Percentiles rank a stretch among this genome's conserved stretches.
phyloP scores from a whole-genome alignment of 1,139 yeast genomes.

The Pichia sp. region DNA sequence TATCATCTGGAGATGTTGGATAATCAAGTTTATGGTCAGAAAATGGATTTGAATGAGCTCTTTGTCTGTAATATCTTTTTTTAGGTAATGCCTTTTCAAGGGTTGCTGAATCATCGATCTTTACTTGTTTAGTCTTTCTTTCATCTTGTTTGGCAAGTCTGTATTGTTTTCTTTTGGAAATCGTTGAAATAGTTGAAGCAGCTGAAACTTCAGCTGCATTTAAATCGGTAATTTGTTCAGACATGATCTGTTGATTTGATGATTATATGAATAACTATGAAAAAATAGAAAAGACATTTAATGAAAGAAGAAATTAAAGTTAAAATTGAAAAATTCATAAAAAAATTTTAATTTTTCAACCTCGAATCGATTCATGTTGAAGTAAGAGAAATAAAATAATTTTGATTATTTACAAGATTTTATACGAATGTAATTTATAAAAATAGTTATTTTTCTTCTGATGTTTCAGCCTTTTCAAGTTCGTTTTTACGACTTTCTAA shows the following conservation, averaged over 20 bases:
- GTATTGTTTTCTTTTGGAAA: slow-evolving; percentile 28
- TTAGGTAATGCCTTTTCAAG: slow-evolving; percentile 45
- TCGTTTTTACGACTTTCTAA: slow-evolving; percentile 34
- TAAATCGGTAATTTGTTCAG: neutral
- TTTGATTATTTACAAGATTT: slow-evolving; percentile 1
- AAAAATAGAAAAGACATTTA: too few species aligned
- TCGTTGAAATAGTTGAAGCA: too few species aligned
- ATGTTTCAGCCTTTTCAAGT: slow-evolving; percentile 21
- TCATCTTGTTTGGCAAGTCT: slow-evolving; percentile 29
- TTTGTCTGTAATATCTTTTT: slow-evolving; percentile 86
- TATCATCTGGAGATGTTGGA: slow-evolving; percentile 69
- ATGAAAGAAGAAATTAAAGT: too few species aligned
- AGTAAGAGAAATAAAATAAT: too few species aligned
- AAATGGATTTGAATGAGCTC: slow-evolving; percentile 97
- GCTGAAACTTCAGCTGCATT: neutral
- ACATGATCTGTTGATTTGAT: neutral
- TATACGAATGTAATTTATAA: neutral
- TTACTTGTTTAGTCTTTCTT: slow-evolving; percentile 27
- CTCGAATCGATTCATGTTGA: too few species aligned
- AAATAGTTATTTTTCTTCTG: slow-evolving; percentile 8
- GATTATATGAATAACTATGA: too few species aligned
- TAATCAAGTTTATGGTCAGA: slow-evolving; percentile 91
- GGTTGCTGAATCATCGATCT: slow-evolving; percentile 20
- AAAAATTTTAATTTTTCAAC: too few species aligned
- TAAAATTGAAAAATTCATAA: too few species aligned